Evolutionary conservation across 164 flowering plant species (phyloP), one percentile per base, ranked within the genome.

Genomic region (Akebia trifoliata): DNA sequence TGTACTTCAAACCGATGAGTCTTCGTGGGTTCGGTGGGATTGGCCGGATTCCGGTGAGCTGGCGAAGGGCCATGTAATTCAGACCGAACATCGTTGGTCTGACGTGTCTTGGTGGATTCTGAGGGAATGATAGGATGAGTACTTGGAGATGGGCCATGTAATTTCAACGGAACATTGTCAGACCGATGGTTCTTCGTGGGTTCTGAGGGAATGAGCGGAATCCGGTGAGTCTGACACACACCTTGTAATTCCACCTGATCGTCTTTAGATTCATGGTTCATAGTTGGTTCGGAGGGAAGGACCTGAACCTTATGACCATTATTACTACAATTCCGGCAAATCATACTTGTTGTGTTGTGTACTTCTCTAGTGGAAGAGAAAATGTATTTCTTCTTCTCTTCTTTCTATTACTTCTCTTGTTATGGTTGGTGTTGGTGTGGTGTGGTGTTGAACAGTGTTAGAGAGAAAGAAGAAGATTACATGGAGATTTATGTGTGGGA

Each of bases 401-500:
- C 45, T 28, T 40, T 21, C 22, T 17, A 0, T 25, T 34, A 1
- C 12, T 12, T 11, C 28, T 43, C 51, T 57, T 43, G 1, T 22
- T 30, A 17, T 30, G 6, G 34, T 38, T 26, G 35, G 8, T 17
- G 22, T n/a, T 42, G 52, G 28, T 1, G 3, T 46, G 28, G 6
- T 22, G 17, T 36, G 2, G 47, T n/a, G 7, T 6, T 12, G 6
- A n/a, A 0, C 18, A 14, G 36, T 31, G 20, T 12, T 35, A 18
- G 7, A 25, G 44, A 35, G 40, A 17, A 6, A 24, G 22, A 0
- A 5, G 54, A 36, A 6, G 31, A 34, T 6, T 32, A 17, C 5
- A 15, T 22, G 37, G 45, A 14, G 32, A 7, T 47, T 35, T 38
- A 32, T 42, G 49, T 59, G 60, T 21, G 46, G 35, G 14, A 43